Evolutionary conservation across 257 asterid species (phyloP), one percentile per base, ranked within the genome.

Genomic region (Nicotiana undulata): DNA sequence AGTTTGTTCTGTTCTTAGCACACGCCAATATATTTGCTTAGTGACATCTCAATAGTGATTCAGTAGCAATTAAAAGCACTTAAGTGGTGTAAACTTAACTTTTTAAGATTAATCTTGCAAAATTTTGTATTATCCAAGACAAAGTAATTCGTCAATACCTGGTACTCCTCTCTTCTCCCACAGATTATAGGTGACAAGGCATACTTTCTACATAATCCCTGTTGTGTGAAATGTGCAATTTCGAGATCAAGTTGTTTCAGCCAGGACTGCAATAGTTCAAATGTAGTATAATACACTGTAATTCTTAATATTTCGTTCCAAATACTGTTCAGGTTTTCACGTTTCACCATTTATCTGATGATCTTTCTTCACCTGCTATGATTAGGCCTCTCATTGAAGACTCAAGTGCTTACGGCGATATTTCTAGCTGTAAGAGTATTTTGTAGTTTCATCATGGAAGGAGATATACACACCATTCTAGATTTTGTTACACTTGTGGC

Each of bases 361-460:
- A 80, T 64, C 22, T 49, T n/a, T n/a, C 59, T 75, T 67, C 44
- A 74, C 63, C 20, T 65, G 17, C n/a, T 72, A 53, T 52, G 24
- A 11, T 9, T 80, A 95, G 99, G 99, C 49, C 93, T 95, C 61
- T 95, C 99, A 80, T 75, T 95, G 88, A 95, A 86, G 93, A 83
- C 92, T 61, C 99, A 95, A 82, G 97, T 91, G 87, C 96, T 95
- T 70, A 95, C 98, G n/a, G 94, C 97, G 0, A 86, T 91, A 58
- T 95, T 93, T 81, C 82, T 95, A 84, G 96, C 86, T 46, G 96
- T 90, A 68, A 88, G 99, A 85, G 79, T 92, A 75, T 66, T 66
- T 81, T 92, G 94, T 80, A 95, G 98, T 85, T 81, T 83, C 53
- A 60, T 81, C 40, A 88, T 95, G 92, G 98, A 95, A 89, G 92